These are phyloP conservation scores for Rhizopus arrhizus DNA, from an alignment of 371 early-diverging fungal genomes.

Conservation along the genomic window DNA sequence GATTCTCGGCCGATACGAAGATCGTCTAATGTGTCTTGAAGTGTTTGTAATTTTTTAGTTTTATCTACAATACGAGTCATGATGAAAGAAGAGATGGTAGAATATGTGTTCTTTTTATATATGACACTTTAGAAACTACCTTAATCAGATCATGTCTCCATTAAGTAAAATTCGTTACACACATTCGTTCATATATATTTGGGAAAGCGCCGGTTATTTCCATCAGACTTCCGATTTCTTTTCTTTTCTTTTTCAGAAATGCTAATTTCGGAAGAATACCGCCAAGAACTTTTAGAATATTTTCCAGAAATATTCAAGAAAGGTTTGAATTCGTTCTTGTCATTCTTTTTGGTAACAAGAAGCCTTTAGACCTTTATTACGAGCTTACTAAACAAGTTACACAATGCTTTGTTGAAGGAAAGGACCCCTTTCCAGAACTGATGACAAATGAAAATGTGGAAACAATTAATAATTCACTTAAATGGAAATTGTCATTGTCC, in stretches of 20 bases:
- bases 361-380: not conserved
- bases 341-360: not conserved
- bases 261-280: constrained; percentile 8
- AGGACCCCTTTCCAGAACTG: not conserved
- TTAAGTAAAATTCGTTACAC: not conserved
- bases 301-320: constrained; percentile 12
- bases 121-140: not conserved
- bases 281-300: constrained; percentile 13
- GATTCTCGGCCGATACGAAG: constrained; percentile 21
- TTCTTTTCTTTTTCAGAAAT: not conserved
- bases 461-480: not conserved
- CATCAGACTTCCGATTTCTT: not conserved
- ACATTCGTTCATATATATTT: not conserved
- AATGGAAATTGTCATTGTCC: constrained; percentile 12
- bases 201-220: not conserved
- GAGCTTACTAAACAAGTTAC: constrained; percentile 1
- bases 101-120: not conserved
- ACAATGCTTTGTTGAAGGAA: constrained; percentile 1
- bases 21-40: constrained; percentile 20
- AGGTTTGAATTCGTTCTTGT: not conserved
- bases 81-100: not conserved
- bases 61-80: not conserved
- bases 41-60: constrained; percentile 11
- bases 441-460: not conserved
- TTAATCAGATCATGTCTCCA: not conserved